These are phyloP conservation scores for Boletus rubropictus DNA, from an alignment of 768 basidiomycete species.

Conservation along the genomic window DNA sequence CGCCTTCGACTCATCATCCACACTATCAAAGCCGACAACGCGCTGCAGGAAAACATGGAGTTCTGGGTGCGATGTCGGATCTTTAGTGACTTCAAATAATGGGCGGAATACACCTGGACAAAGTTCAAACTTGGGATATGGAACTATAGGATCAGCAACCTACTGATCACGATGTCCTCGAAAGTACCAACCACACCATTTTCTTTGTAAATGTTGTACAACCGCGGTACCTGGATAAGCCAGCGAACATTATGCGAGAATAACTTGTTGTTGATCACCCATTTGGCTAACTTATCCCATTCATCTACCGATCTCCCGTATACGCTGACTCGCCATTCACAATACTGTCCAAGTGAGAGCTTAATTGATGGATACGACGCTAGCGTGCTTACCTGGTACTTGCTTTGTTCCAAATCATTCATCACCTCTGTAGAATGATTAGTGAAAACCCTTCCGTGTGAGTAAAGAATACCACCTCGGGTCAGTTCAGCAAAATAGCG, in stretches of 20 bases:
- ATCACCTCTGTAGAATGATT: conserved; percentile 67
- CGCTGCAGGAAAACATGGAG: conserved; percentile 93
- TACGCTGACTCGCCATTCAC: conserved; percentile 95
- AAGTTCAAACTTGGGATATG: background rate
- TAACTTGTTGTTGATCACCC: conserved; percentile 91
- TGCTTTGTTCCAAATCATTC: conserved; percentile 96
- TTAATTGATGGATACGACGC: background rate
- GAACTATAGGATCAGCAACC: conserved; percentile 27
- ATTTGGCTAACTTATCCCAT: conserved; percentile 98
- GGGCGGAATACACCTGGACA: conserved; percentile 82
- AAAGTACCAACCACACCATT: conserved; percentile 80
- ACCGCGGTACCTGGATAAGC: conserved; percentile 91
- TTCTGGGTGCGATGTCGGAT: conserved; percentile 87
- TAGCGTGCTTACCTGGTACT: conserved; percentile 72
- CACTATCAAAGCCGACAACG: conserved; percentile 95
- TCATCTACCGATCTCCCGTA: conserved; percentile 80
- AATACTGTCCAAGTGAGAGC: conserved; percentile 49
- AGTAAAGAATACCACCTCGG: conserved; percentile 48
- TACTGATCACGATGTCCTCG: conserved; percentile 86
- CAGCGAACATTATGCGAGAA: conserved; percentile 97
- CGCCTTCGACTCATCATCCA: conserved; percentile 94
- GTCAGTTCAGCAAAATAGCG: conserved; percentile 93
- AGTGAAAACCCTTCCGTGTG: background rate
- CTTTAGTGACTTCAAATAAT: conserved; percentile 91
- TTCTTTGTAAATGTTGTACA: conserved; percentile 94